Base-by-base conservation (phyloP, 2,329 filamentous ascomycete genomes). In the Venturia asperata region DNA sequence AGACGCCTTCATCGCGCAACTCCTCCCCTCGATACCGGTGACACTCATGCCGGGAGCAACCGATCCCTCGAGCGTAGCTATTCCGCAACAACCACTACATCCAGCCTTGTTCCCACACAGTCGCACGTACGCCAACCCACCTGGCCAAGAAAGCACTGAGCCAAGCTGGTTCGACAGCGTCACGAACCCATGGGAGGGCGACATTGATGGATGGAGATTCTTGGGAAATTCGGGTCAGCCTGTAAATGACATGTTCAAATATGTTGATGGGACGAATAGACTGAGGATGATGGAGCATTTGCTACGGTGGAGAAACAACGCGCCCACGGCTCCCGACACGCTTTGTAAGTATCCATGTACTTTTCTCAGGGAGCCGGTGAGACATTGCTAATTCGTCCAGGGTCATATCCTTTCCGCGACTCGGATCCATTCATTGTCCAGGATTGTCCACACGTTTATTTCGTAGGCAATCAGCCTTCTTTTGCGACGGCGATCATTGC, bases 381-480 rank as follows among this genome's bases (percentile, higher is more conserved):
- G 41, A 9, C 19, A 1, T 43, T 37, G 24, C 24, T 39, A 17
- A 62, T 67, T 73, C 58, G 41, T 47, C 19, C 67, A 92, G 91
- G 91, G 90, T 92, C 90, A 72, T 99, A 97, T 73, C 94, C 94
- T 0, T 99, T 96, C 77, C 92, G 97, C 76, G 90, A 94, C 21
- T 85, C 91, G 62, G 95, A 99, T 72, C 92, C 91, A 0, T 95
- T 97, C 72, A 88, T 97, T 55, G 82, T 99, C 71, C 85, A 87
- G 68, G 80, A 86, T 21, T 96, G 91, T 68, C 94, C 94, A 2
- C 93, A 99, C 72, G 80, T 99, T 41, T 97, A 91, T 78, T 91
- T 99, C 74, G 88, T 90, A 1, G 92, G 92, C 19, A 92, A 89
- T 70, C 92, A 96, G 75, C 87, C 91, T 2, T 81, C 81, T 63